A percentile compares a stretch with the other conserved stretches of the same genome.
These are phyloP conservation scores for Physaria fendleri DNA, from an alignment of 345 rosid species.

Conservation along the genomic window DNA sequence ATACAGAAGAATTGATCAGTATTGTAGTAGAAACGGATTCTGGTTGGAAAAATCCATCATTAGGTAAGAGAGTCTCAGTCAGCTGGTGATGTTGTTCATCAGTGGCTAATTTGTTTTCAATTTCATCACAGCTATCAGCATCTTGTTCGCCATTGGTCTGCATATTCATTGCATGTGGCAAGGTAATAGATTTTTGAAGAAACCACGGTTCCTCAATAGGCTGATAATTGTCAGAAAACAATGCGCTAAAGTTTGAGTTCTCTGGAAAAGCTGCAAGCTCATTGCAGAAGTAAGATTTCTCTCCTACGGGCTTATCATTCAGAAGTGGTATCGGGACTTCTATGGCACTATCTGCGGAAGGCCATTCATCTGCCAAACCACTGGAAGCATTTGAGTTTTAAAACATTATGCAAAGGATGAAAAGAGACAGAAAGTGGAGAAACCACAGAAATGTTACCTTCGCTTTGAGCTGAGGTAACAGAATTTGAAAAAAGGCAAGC, in stretches of 20 bases:
- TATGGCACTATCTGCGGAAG: conserved; percentile 14
- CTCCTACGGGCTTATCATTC: conserved; percentile 33
- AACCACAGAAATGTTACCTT: conserved; percentile 53
- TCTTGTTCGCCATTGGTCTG: conserved; percentile 26
- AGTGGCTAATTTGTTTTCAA: conserved; percentile 13
- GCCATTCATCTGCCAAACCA: conserved; percentile 77
- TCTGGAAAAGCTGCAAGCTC: conserved; percentile 27
- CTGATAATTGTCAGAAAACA: conserved; percentile 49
- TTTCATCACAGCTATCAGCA: conserved; percentile 30
- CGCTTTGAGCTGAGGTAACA: conserved; percentile 28
- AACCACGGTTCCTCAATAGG: conserved; percentile 97
- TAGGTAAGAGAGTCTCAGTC: conserved; percentile 40
- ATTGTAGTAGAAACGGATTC: conserved; percentile 54
- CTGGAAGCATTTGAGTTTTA: conserved; percentile 94
- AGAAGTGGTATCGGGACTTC: conserved; percentile 32
- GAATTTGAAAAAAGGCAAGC: conserved; percentile 31
- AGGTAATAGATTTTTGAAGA: conserved; percentile 30
- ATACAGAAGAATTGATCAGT: conserved; percentile 81
- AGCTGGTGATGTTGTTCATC: conserved; percentile 37
- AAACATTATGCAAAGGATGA: conserved; percentile 37
- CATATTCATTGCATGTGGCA: conserved; percentile 20
- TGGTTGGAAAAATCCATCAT: conserved; percentile 39
- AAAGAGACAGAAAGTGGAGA: conserved; percentile 17
- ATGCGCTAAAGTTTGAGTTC: conserved; percentile 22
- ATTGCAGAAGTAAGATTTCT: conserved; percentile 27